A percentile compares a stretch with the other conserved stretches of the same genome.
These are phyloP conservation scores for Gaillardinia entomophila DNA, from an alignment of 805 yeast species.

Conservation along the genomic window DNA sequence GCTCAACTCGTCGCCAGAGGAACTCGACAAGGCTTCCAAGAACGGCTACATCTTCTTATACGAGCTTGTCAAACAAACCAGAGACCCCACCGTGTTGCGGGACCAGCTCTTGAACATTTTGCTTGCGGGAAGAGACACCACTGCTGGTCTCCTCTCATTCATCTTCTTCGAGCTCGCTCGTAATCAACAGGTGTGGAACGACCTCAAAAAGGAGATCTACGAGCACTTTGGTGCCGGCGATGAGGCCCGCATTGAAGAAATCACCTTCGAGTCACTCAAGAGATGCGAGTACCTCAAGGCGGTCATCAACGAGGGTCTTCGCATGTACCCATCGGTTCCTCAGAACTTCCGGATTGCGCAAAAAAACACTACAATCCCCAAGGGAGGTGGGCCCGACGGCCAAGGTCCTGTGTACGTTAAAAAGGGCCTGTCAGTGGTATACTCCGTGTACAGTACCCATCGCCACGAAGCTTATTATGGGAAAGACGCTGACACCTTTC, in stretches of 20 bases:
- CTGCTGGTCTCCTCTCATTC: slow-evolving; percentile 46
- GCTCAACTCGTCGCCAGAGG: slow-evolving; percentile 23
- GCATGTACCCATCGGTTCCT: slow-evolving; percentile 50
- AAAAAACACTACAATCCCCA: slow-evolving; percentile 43
- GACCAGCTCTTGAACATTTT: slow-evolving; percentile 48
- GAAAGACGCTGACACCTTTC: slow-evolving; percentile 7
- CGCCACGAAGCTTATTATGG: slow-evolving; percentile 10
- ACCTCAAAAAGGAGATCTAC: slow-evolving; percentile 32
- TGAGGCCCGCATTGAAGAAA: slow-evolving; percentile 27
- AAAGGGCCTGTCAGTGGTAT: slow-evolving; percentile 39
- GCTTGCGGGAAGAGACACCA: slow-evolving; percentile 52
- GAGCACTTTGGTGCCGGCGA: slow-evolving; percentile 27
- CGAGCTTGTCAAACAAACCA: slow-evolving; percentile 44
- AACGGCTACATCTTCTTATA: slow-evolving; percentile 42
- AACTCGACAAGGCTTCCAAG: slow-evolving; percentile 21
- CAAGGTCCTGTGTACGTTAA: slow-evolving; percentile 32
- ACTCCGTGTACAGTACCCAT: slow-evolving; percentile 18
- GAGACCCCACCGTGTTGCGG: slow-evolving; percentile 40
- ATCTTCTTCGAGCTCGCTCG: slow-evolving; percentile 40
- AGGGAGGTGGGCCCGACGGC: slow-evolving; percentile 43
- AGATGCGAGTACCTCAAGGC: slow-evolving; percentile 41
- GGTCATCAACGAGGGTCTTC: slow-evolving; percentile 43
- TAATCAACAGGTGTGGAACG: slow-evolving; percentile 30
- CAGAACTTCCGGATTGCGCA: slow-evolving; percentile 41
- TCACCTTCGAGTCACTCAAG: slow-evolving; percentile 45